Evolutionary conservation across 352 stramenopile genomes (phyloP).

Genomic region (Thalassiosira delicatula): DNA sequence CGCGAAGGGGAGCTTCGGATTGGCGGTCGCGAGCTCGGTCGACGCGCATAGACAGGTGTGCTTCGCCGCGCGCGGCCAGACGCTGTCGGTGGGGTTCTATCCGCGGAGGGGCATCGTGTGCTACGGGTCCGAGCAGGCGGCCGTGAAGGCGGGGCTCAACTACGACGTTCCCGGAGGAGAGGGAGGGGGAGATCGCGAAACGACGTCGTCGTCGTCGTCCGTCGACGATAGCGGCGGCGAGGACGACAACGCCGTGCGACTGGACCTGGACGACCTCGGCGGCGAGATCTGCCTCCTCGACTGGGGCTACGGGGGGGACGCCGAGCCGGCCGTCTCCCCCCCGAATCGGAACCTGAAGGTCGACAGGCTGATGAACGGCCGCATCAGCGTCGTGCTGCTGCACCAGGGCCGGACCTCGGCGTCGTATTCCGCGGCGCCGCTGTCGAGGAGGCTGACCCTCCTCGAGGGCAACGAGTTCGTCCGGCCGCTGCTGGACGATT

Average conservation of each 20-base stretch:
- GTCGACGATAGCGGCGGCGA: neutral
- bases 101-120: constrained; percentile 77
- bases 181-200: no score
- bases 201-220: no score
- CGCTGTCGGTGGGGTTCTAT: constrained; percentile 79
- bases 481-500: constrained; percentile 60
- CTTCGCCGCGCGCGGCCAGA: constrained; percentile 69
- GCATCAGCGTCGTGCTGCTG: constrained; percentile 58
- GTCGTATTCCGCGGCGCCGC: constrained; percentile 21
- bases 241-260: constrained; percentile 60
- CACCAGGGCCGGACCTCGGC: constrained; percentile 58
- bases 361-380: constrained; percentile 66
- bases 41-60: constrained; percentile 77
- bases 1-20: constrained; percentile 78
- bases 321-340: constrained; percentile 52
- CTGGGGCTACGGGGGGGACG: constrained; percentile 48
- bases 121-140: constrained; percentile 80
- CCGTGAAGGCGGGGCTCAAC: constrained; percentile 78
- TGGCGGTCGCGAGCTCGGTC: constrained; percentile 68
- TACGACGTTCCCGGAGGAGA: constrained; percentile 51
- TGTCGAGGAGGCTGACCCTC: constrained; percentile 16
- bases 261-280: constrained; percentile 81
- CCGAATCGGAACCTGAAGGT: constrained; percentile 63
- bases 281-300: constrained; percentile 80
- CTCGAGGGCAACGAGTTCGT: constrained; percentile 69